Conservation (phyloP, 2,329 filamentous ascomycete genomes). For the Bipolaris sorokiniana region DNA sequence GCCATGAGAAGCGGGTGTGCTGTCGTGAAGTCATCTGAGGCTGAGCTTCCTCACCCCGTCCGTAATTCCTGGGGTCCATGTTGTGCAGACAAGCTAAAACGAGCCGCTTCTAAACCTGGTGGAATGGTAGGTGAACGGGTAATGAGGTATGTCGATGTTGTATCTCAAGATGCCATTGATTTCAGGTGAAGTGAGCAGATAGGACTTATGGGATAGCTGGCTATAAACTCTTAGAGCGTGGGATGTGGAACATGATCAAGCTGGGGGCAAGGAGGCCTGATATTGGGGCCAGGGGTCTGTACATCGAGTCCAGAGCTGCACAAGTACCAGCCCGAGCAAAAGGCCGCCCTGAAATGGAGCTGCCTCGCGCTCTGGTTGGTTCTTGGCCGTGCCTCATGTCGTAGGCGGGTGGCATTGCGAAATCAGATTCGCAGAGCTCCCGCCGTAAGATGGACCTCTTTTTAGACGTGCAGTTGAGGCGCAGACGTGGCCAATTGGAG, state of each 20-base stretch:
- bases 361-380: slow-evolving; percentile 38
- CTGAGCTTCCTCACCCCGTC: slow-evolving; percentile 24
- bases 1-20: slow-evolving; percentile 46
- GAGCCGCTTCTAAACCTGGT: background rate
- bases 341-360: slow-evolving; percentile 27
- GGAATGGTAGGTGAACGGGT: background rate
- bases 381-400: slow-evolving; percentile 29
- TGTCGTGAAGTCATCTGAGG: slow-evolving; percentile 20
- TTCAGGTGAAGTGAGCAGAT: background rate
- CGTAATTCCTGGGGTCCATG: slow-evolving; percentile 36
- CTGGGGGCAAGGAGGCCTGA: slow-evolving; percentile 37
- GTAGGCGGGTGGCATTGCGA: slow-evolving; percentile 29
- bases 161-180: slow-evolving; percentile 1
- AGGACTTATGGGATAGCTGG: slow-evolving; percentile 5
- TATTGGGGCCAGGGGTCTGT: slow-evolving; percentile 28
- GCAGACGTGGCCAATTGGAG: slow-evolving; percentile 42
- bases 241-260: slow-evolving; percentile 2
- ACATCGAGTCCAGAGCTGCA: slow-evolving; percentile 35
- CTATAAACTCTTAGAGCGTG: slow-evolving; percentile 5
- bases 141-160: background rate
- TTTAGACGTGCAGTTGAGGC: slow-evolving; percentile 40
- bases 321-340: slow-evolving; percentile 28
- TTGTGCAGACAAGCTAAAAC: slow-evolving; percentile 6
- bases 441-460: slow-evolving; percentile 34
- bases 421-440: slow-evolving; percentile 39